These are phyloP conservation scores for Mrakia frigida DNA, from an alignment of 768 basidiomycete genomes.

Conservation along the genomic window DNA sequence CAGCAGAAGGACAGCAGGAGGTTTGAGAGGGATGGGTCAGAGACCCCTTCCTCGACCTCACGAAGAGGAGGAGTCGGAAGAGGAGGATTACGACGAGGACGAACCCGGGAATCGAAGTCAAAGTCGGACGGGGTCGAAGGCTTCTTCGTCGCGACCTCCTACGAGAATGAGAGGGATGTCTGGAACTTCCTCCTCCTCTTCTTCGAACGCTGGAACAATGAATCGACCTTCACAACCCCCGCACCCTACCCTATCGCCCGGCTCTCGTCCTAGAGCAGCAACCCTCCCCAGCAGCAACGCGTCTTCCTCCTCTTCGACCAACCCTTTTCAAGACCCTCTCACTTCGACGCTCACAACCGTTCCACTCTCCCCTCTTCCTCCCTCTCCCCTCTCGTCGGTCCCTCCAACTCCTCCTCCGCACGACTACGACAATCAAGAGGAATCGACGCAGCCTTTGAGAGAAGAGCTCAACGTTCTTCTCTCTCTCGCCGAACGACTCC, in stretches of 20 bases:
- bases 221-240: not conserved
- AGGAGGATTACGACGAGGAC: constrained; percentile 7
- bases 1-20: not conserved
- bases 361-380: not conserved
- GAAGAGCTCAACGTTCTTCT: constrained; percentile 7
- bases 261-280: not conserved
- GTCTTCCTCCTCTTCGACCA: not conserved
- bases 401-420: not conserved
- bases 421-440: not conserved
- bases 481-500: not conserved
- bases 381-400: not conserved
- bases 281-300: not conserved
- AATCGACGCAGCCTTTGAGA: not conserved
- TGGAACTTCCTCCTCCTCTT: not conserved
- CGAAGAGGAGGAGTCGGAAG: not conserved
- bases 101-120: not conserved
- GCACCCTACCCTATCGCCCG: not conserved
- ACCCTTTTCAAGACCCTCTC: not conserved
- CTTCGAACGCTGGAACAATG: not conserved
- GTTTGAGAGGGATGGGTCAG: not conserved
- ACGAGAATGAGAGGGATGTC: not conserved
- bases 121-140: not conserved
- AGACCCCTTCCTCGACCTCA: not conserved
- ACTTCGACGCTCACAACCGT: not conserved
- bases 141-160: not conserved